Conservation (phyloP, 495 filamentous ascomycete genomes). For the Daldinia concentrica region DNA sequence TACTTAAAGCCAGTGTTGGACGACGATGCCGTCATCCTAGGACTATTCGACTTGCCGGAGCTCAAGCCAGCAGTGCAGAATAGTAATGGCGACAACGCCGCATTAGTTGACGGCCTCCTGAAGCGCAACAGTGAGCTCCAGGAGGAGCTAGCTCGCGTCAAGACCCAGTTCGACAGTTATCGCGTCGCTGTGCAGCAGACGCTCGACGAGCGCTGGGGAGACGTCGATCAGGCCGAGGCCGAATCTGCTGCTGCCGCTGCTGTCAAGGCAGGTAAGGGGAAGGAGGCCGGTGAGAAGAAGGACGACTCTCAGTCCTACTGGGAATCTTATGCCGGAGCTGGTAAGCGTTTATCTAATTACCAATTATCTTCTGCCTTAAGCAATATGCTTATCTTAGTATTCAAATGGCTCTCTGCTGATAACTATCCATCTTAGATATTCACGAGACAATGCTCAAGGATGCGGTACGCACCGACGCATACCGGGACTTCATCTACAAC, state of each 20-base stretch:
- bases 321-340: slow-evolving; percentile 70
- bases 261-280: slow-evolving; percentile 29
- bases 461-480: slow-evolving; percentile 91
- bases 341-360: slow-evolving; percentile 11
- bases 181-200: slow-evolving; percentile 72
- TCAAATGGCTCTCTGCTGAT: not conserved
- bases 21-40: slow-evolving; percentile 86
- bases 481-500: slow-evolving; percentile 97
- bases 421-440: slow-evolving; percentile 64
- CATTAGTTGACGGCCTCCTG: slow-evolving; percentile 54
- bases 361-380: not conserved
- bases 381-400: no score
- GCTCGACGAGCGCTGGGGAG: slow-evolving; percentile 73
- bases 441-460: slow-evolving; percentile 97
- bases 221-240: slow-evolving; percentile 47
- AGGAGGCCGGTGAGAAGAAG: slow-evolving; percentile 46
- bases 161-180: slow-evolving; percentile 76
- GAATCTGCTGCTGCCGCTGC: slow-evolving; percentile 24
- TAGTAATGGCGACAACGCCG: slow-evolving; percentile 47
- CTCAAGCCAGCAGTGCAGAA: slow-evolving; percentile 34
- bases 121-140: slow-evolving; percentile 73
- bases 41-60: slow-evolving; percentile 76
- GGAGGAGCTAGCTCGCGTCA: slow-evolving; percentile 69
- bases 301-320: slow-evolving; percentile 78
- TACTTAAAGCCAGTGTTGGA: slow-evolving; percentile 87